Evolutionary conservation across 768 basidiomycete genomes (phyloP).

Genomic region (Boletus eberwhitei): DNA sequence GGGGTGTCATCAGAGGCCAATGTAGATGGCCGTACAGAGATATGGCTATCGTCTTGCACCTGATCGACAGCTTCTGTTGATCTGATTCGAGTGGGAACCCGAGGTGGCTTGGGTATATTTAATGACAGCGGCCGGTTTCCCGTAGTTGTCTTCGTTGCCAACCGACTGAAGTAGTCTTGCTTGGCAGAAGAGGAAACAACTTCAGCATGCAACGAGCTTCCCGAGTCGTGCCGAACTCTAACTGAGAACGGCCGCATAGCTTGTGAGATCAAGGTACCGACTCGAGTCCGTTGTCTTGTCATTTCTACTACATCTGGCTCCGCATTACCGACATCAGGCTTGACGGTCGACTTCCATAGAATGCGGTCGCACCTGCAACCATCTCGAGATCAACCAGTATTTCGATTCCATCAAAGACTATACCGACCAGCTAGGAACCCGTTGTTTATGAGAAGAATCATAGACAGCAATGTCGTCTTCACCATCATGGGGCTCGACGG

Average conservation of each 20-base stretch:
- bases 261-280: constrained; percentile 53
- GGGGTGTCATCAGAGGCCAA: constrained; percentile 12
- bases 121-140: constrained; percentile 21
- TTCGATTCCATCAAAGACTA: not conserved
- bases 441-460: constrained; percentile 76
- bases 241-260: constrained; percentile 47
- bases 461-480: constrained; percentile 63
- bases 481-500: constrained; percentile 35
- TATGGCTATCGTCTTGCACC: not conserved
- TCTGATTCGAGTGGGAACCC: constrained; percentile 14
- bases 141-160: constrained; percentile 6
- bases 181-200: constrained; percentile 14
- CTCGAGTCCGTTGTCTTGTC: constrained; percentile 40
- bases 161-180: constrained; percentile 23
- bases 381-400: constrained; percentile 2
- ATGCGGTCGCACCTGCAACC: constrained; percentile 77
- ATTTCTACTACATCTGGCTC: constrained; percentile 34
- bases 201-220: constrained; percentile 30
- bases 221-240: constrained; percentile 38
- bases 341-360: constrained; percentile 72
- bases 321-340: constrained; percentile 42
- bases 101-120: constrained; percentile 19
- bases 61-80: constrained; percentile 30
- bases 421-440: constrained; percentile 80
- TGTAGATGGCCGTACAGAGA: constrained; percentile 9